phyloP scores from a whole-genome alignment of 164 flowering plant species.

The Liquidambar formosana region DNA sequence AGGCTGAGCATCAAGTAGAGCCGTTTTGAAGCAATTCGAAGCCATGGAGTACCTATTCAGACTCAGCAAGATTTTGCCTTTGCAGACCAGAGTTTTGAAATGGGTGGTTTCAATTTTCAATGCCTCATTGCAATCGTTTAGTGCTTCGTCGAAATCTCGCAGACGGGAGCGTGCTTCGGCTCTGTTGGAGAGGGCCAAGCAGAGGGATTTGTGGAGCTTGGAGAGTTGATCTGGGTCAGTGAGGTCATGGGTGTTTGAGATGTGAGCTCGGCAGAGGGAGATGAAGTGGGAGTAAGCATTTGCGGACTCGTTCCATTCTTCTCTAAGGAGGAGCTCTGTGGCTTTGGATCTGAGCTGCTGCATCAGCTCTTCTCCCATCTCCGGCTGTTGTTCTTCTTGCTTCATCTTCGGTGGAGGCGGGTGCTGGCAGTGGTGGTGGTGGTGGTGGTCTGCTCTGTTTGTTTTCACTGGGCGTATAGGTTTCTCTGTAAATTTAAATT shows the following conservation, averaged over 20 bases:
- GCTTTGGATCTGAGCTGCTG: constrained; percentile 87
- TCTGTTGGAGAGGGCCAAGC: constrained; percentile 71
- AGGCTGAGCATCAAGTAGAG: constrained; percentile 45
- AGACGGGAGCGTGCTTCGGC: constrained; percentile 63
- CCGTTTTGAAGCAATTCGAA: constrained; percentile 56
- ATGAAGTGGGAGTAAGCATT: constrained; percentile 60
- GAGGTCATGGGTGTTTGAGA: constrained; percentile 24
- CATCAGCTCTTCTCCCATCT: constrained; percentile 41
- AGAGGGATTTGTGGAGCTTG: constrained; percentile 64
- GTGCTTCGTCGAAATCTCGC: constrained; percentile 40
- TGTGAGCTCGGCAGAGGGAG: constrained; percentile 47
- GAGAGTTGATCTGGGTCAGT: constrained; percentile 29
- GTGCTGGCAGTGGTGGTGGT: not conserved
- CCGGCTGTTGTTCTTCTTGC: constrained; percentile 1
- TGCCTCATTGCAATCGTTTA: constrained; percentile 71
- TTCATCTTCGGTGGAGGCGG: no score
- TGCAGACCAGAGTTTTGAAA: constrained; percentile 77
- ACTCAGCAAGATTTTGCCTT: constrained; percentile 71
- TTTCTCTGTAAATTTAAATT: not conserved
- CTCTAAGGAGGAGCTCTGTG: constrained; percentile 76
- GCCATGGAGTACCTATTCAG: constrained; percentile 59
- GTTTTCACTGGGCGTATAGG: not conserved
- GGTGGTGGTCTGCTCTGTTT: not conserved
- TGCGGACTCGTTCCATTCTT: constrained; percentile 70
- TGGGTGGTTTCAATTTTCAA: constrained; percentile 61